Evolutionary conservation across 2,329 filamentous ascomycete genomes (phyloP), one percentile per base, ranked within the genome.

Genomic region (Alternaria angustiovoidea): DNA sequence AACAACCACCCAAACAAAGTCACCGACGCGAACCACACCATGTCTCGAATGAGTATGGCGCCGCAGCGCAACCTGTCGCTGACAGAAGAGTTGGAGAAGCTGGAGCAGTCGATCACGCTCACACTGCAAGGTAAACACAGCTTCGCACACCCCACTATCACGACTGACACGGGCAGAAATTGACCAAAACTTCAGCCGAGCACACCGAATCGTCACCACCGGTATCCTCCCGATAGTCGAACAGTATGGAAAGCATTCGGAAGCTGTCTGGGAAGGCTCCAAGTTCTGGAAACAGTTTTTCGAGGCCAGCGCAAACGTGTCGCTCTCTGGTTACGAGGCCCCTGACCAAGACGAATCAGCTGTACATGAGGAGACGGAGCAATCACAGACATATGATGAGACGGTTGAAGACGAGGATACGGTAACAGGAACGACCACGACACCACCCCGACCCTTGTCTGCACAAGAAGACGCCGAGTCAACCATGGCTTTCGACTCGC

Each of bases 241-340:
- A 77, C 91, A 96, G 75, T 99, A 99, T 80, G 92, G 92, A 46
- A 93, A 96, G 67, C 91, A 98, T 75, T 98, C 95, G 2, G 90
- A 90, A 64, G 89, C 93, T 49, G 94, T 99, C 2, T 99, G 95
- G 95, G 94, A 98, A 71, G 93, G 94, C 22, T 96, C 94, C 55
- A 97, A 96, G 91, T 99, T 99, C 81, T 99, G 95, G 95, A 99
- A 99, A 81, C 94, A 98, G 83, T 99, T 99, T 83, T 99, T 99
- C 80, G 95, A 99, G 81, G 93, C 95, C 36, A 97, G 94, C 48
- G 95, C 95, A 76, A 98, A 99, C 73, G 94, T 99, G 26, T 97
- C 94, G 11, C 86, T 99, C 11, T 97, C 93, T 0, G 93, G 94
- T 28, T 97, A 99, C 78, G 94, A 97, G 75, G 94, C 96, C 74